A percentile compares a stretch with the other conserved stretches of the same genome.
Conservation (phyloP, 129 eudicot genomes). For the Lactuca sativa region DNA sequence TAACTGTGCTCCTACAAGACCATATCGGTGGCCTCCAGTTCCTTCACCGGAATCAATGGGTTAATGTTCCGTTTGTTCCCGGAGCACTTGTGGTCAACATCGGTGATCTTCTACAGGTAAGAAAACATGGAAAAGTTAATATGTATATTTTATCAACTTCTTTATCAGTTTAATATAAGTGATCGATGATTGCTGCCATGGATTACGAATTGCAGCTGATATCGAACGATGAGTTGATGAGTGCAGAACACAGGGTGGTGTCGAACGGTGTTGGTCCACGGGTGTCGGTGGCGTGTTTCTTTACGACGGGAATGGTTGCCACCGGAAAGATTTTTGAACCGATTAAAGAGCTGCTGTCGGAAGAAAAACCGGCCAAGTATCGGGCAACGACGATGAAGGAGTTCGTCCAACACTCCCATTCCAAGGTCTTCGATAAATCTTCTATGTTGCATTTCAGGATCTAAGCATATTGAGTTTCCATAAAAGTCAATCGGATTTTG, state of each 20-base stretch:
- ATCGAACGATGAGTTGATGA: conserved; percentile 54
- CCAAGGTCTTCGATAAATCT: conserved; percentile 34
- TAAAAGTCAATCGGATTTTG: neutral
- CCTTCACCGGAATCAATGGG: conserved; percentile 58
- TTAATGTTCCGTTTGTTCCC: conserved; percentile 49
- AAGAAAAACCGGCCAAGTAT: conserved; percentile 53
- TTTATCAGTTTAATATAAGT: neutral
- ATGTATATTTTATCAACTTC: neutral
- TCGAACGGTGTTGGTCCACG: conserved; percentile 56
- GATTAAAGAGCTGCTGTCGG: conserved; percentile 52
- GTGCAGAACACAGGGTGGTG: conserved; percentile 64
- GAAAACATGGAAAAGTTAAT: neutral
- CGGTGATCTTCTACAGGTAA: conserved; percentile 65
- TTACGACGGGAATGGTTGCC: conserved; percentile 40
- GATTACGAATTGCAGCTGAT: conserved; percentile 39
- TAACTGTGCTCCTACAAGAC: conserved; percentile 64
- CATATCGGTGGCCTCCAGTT: conserved; percentile 67
- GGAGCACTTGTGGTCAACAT: conserved; percentile 64
- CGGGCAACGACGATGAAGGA: conserved; percentile 35
- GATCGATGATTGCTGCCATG: neutral
- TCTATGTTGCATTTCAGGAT: conserved; percentile 31
- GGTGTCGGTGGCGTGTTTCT: conserved; percentile 57
- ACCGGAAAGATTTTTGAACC: conserved; percentile 54
- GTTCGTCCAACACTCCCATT: conserved; percentile 30
- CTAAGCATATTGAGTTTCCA: neutral